Evolutionary conservation across 805 yeast genomes (phyloP).

Genomic region (Yarrowia sp.): DNA sequence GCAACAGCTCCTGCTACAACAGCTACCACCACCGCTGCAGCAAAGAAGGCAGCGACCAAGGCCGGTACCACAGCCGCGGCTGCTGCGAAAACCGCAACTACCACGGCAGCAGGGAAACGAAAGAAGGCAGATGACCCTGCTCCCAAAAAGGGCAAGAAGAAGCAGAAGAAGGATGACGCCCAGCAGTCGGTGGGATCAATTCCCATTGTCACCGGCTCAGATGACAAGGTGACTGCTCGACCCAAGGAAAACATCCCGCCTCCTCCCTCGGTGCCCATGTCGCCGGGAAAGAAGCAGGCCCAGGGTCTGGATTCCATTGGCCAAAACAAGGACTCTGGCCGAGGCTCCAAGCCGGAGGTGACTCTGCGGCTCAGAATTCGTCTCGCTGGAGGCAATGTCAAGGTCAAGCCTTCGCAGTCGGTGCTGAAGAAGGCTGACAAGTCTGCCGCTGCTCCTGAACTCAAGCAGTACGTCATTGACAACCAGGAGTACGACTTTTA

Average conservation of each 20-base stretch:
- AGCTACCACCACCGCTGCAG: not conserved
- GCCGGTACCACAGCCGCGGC: conserved; percentile 27
- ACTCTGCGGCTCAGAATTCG: conserved; percentile 11
- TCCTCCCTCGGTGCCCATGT: conserved; percentile 24
- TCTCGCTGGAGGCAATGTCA: conserved; percentile 17
- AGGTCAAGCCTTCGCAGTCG: conserved; percentile 6
- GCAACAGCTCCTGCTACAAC: not conserved
- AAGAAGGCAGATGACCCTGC: conserved; percentile 27
- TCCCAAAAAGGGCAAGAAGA: conserved; percentile 28
- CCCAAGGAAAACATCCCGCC: conserved; percentile 8
- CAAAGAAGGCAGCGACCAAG: conserved; percentile 16
- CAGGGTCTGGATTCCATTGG: conserved; percentile 24
- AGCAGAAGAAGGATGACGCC: conserved; percentile 26
- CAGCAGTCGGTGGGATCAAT: conserved; percentile 19
- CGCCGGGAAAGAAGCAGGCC: conserved; percentile 20
- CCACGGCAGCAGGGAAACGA: conserved; percentile 20
- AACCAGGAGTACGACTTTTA: conserved; percentile 22
- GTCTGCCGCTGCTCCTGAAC: not conserved
- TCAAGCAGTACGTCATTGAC: conserved; percentile 19
- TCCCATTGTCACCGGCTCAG: conserved; percentile 15
- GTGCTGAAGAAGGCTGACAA: conserved; percentile 14
- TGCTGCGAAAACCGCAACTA: not conserved
- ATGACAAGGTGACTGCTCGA: conserved; percentile 7
- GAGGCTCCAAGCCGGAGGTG: conserved; percentile 15
- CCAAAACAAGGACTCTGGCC: conserved; percentile 16